phyloP scores from a whole-genome alignment of 2,329 filamentous ascomycete genomes.

The Monosporascus sp. region DNA sequence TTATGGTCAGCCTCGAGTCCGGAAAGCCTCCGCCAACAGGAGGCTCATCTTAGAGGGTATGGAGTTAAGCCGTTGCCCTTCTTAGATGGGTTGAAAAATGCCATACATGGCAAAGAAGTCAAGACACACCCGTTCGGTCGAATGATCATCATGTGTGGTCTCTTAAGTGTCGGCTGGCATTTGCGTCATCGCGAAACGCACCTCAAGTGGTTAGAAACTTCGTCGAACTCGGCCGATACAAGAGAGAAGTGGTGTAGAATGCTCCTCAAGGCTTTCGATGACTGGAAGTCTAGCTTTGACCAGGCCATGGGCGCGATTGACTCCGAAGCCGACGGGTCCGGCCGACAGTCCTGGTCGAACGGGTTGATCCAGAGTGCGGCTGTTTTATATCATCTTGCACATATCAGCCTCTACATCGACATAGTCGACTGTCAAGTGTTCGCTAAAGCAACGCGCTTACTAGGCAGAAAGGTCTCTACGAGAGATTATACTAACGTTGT shows the following conservation, averaged over 20 bases:
- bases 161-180: slow-evolving; percentile 90
- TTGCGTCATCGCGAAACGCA: slow-evolving; percentile 83
- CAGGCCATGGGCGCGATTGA: slow-evolving; percentile 47
- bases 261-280: slow-evolving; percentile 73
- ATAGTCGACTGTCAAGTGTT: slow-evolving; percentile 89
- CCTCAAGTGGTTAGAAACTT: slow-evolving; percentile 70
- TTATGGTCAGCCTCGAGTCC: slow-evolving; percentile 79
- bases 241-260: slow-evolving; percentile 76
- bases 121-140: slow-evolving; percentile 83
- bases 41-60: slow-evolving; percentile 70
- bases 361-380: slow-evolving; percentile 72
- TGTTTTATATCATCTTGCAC: slow-evolving; percentile 78
- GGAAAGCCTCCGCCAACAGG: slow-evolving; percentile 69
- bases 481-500: slow-evolving; percentile 70
- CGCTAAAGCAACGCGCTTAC: slow-evolving; percentile 68
- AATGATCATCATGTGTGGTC: slow-evolving; percentile 83
- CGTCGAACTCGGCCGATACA: slow-evolving; percentile 51
- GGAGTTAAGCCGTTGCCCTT: slow-evolving; percentile 77
- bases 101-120: slow-evolving; percentile 74
- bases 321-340: slow-evolving; percentile 29
- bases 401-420: slow-evolving; percentile 84
- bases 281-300: slow-evolving; percentile 84
- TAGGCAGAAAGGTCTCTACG: slow-evolving; percentile 72
- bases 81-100: slow-evolving; percentile 77
- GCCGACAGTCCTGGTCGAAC: slow-evolving; percentile 49